Evolutionary conservation across 2,329 filamentous ascomycete genomes (phyloP).

Genomic region (Akanthomyces dipterigenus): DNA sequence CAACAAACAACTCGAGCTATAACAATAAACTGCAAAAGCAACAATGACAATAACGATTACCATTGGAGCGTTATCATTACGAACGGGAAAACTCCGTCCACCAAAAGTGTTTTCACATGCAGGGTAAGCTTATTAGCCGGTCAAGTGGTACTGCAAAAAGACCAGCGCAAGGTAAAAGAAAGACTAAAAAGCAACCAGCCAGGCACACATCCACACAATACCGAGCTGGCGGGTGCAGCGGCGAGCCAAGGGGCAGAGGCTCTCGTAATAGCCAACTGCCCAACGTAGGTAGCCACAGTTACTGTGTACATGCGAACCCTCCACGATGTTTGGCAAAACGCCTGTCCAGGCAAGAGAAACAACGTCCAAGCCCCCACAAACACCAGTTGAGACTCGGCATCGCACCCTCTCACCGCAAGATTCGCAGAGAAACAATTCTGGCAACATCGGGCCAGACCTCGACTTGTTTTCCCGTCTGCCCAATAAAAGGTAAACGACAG

Average conservation of each 20-base stretch:
- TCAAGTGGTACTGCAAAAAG: neutral
- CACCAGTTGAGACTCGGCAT: neutral
- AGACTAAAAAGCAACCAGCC: neutral
- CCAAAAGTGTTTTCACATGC: neutral
- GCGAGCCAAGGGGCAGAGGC: neutral
- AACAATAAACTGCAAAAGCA: too few relatives aligned
- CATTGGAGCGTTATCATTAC: too few relatives aligned
- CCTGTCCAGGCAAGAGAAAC: neutral
- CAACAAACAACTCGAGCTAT: too few relatives aligned
- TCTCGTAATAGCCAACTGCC: neutral
- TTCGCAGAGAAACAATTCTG: neutral
- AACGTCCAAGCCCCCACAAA: neutral
- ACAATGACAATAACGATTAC: too few relatives aligned
- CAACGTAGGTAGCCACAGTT: too few relatives aligned
- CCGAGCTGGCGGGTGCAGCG: neutral
- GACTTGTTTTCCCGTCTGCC: neutral
- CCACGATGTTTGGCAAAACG: neutral
- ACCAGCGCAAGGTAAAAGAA: neutral
- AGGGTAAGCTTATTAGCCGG: neutral
- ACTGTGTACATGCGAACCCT: neutral
- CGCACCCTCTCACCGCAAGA: constrained; percentile 8
- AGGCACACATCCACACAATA: neutral
- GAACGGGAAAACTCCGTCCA: too few relatives aligned
- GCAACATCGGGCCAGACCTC: neutral
- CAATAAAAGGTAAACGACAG: neutral